Percentiles rank a stretch among this genome's conserved stretches.
phyloP scores from a whole-genome alignment of 2,329 filamentous ascomycete genomes.

The Graphium sp. region DNA sequence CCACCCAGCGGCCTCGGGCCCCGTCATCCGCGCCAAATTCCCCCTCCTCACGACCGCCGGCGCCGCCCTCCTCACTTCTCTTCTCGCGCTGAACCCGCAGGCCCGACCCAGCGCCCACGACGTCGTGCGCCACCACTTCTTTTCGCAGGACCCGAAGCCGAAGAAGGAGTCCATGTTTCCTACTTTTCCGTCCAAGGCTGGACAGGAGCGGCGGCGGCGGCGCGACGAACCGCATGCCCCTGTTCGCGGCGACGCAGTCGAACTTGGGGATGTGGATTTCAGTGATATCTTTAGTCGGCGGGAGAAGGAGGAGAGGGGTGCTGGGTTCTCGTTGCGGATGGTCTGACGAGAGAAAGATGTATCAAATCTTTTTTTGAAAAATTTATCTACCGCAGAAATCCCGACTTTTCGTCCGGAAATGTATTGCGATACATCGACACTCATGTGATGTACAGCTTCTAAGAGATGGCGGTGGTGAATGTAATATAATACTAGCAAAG shows the following conservation, averaged over 20 bases:
- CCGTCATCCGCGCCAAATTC: constrained; percentile 60
- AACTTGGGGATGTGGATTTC: constrained; percentile 43
- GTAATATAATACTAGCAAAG: too few species aligned
- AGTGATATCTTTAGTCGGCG: constrained; percentile 54
- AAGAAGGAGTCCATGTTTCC: constrained; percentile 90
- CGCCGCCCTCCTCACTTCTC: constrained; percentile 45
- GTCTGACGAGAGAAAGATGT: constrained; percentile 12
- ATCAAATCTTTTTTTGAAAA: constrained; percentile 4
- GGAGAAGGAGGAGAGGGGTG: constrained; percentile 46
- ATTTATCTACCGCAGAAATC: too few species aligned
- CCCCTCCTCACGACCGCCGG: constrained; percentile 67
- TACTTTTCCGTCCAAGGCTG: constrained; percentile 89
- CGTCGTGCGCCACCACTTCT: constrained; percentile 69
- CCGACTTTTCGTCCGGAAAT: too few species aligned
- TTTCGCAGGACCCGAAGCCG: constrained; percentile 73
- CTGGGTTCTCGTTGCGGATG: constrained; percentile 50
- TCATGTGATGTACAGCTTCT: too few species aligned
- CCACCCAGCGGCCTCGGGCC: constrained; percentile 19
- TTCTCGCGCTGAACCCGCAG: constrained; percentile 62
- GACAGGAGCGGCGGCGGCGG: constrained; percentile 64
- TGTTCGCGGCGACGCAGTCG: constrained; percentile 49
- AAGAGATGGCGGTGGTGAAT: too few species aligned
- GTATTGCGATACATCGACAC: too few species aligned
- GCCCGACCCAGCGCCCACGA: constrained; percentile 53
- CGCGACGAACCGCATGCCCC: constrained; percentile 65